Conservation (phyloP, 306 rosid genomes). For the Ormosia emarginata region DNA sequence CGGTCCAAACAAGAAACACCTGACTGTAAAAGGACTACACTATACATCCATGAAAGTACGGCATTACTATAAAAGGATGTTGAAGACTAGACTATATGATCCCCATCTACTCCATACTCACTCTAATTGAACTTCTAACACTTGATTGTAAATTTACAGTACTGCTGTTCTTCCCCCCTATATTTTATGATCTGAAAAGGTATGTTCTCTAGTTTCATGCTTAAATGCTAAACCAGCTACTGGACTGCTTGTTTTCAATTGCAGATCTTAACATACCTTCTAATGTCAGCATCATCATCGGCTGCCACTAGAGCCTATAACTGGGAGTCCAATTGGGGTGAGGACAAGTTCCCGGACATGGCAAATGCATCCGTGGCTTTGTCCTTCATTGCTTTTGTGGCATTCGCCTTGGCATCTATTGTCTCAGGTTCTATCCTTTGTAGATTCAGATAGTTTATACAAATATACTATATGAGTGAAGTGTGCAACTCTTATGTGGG, state of each 20-base stretch:
- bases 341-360: constrained; percentile 74
- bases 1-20: not conserved
- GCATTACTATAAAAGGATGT: not conserved
- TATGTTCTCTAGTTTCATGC: not conserved
- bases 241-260: constrained; percentile 15
- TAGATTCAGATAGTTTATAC: constrained; percentile 42
- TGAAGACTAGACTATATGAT: not conserved
- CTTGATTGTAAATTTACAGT: not conserved
- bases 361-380: constrained; percentile 64
- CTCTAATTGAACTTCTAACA: not conserved
- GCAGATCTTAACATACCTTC: constrained; percentile 79
- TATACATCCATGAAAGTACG: not conserved
- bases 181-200: not conserved
- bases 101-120: not conserved
- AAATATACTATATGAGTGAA: not conserved
- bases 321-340: constrained; percentile 87
- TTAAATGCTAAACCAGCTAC: not conserved
- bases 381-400: constrained; percentile 69
- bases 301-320: constrained; percentile 80
- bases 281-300: constrained; percentile 80
- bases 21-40: not conserved
- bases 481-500: not conserved
- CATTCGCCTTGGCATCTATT: constrained; percentile 67
- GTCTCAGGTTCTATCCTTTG: constrained; percentile 66
- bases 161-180: not conserved